Percentiles rank a stretch among this genome's conserved stretches.
Evolutionary conservation across 2,329 filamentous ascomycete species (phyloP).

Genomic region (Colletotrichum gloeosporioides): DNA sequence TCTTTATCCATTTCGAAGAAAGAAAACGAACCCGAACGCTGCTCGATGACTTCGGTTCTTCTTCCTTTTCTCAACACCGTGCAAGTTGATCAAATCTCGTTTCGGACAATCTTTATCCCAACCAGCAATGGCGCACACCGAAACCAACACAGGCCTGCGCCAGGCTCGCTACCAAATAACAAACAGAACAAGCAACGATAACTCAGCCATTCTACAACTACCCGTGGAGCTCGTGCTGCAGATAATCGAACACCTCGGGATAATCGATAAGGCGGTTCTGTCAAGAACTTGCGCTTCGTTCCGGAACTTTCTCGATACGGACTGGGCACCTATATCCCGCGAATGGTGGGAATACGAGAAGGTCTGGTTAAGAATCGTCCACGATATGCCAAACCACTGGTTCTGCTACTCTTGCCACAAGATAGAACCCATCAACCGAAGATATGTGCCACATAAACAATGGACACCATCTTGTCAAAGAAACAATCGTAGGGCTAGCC

Average conservation of each 20-base stretch:
- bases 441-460: background rate
- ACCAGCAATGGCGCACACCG: background rate
- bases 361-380: background rate
- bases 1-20: background rate
- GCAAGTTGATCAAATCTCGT: background rate
- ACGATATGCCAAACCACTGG: background rate
- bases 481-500: background rate
- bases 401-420: background rate
- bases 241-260: background rate
- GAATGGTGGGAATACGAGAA: accelerated
- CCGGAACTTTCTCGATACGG: background rate
- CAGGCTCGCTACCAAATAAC: accelerated
- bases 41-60: background rate
- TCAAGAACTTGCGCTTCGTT: background rate
- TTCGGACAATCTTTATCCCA: background rate
- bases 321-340: background rate
- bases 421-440: background rate
- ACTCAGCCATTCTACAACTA: background rate
- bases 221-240: background rate
- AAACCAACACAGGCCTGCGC: background rate
- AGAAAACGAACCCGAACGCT: background rate
- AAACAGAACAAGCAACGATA: background rate
- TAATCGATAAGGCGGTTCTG: background rate
- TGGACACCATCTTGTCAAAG: background rate
- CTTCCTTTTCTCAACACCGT: background rate